These are phyloP conservation scores for Lepiota subincarnata DNA, from an alignment of 768 basidiomycete genomes.

Conservation along the genomic window DNA sequence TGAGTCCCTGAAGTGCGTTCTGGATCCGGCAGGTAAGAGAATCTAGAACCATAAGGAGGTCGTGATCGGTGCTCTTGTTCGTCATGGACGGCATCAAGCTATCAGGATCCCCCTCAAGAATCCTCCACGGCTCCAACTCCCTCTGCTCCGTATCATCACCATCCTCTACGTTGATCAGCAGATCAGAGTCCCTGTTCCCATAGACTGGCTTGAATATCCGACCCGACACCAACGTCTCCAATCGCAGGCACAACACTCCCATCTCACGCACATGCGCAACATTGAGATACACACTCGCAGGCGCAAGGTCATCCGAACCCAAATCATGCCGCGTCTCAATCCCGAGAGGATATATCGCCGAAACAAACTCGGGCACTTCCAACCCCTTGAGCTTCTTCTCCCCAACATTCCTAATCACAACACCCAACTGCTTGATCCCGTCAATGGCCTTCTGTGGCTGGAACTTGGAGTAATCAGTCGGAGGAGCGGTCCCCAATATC, in stretches of 20 bases:
- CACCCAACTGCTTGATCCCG: constrained; percentile 67
- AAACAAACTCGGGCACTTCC: constrained; percentile 84
- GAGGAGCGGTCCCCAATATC: constrained; percentile 47
- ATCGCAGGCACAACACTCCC: constrained; percentile 66
- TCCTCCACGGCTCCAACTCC: constrained; percentile 15
- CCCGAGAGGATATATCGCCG: constrained; percentile 75
- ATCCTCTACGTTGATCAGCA: constrained; percentile 27
- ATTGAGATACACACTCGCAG: constrained; percentile 56
- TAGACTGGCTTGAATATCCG: constrained; percentile 52
- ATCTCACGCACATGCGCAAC: constrained; percentile 74
- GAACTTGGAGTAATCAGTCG: constrained; percentile 56
- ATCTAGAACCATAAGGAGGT: constrained; percentile 73
- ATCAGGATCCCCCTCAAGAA: constrained; percentile 56
- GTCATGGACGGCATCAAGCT: constrained; percentile 64
- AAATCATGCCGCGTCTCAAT: constrained; percentile 69
- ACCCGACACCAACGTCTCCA: constrained; percentile 69
- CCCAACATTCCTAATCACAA: constrained; percentile 72
- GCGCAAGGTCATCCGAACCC: constrained; percentile 34
- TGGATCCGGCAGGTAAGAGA: constrained; percentile 72
- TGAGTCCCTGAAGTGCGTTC: constrained; percentile 52
- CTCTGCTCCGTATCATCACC: constrained; percentile 20
- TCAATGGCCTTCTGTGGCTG: constrained; percentile 64
- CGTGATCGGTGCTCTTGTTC: constrained; percentile 66
- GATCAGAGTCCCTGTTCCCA: constrained; percentile 34
- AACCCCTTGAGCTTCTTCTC: constrained; percentile 93